Percentiles rank a stretch among this genome's conserved stretches.
phyloP scores from a whole-genome alignment of 1,139 yeast genomes.

The Geotrichum fermentans region DNA sequence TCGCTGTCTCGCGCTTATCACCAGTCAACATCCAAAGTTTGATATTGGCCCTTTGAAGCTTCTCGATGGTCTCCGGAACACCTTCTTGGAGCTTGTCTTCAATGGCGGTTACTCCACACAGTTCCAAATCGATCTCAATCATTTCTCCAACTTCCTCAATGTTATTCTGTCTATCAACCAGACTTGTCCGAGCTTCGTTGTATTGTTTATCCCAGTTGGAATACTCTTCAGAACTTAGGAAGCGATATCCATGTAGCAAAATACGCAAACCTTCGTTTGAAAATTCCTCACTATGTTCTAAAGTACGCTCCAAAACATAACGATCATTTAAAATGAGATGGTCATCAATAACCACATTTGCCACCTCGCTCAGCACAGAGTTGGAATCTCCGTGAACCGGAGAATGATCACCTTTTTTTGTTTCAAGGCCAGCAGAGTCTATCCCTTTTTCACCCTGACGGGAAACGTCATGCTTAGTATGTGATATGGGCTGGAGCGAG shows the following conservation, averaged over 20 bases:
- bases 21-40: slow-evolving; percentile 98
- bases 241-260: slow-evolving; percentile 70
- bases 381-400: not conserved
- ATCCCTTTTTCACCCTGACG: no score
- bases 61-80: slow-evolving; percentile 89
- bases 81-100: slow-evolving; percentile 96
- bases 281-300: slow-evolving; percentile 87
- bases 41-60: slow-evolving; percentile 85
- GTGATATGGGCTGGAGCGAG: no score
- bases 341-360: slow-evolving; percentile 48
- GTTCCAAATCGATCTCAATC: slow-evolving; percentile 60
- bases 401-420: slow-evolving; percentile 58
- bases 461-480: no score
- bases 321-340: slow-evolving; percentile 65
- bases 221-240: slow-evolving; percentile 59
- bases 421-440: slow-evolving; percentile 46
- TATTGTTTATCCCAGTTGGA: slow-evolving; percentile 62
- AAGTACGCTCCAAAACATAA: slow-evolving; percentile 71
- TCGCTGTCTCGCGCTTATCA: slow-evolving; percentile 94
- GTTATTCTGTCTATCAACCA: slow-evolving; percentile 58
- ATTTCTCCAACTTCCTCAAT: slow-evolving; percentile 68
- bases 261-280: slow-evolving; percentile 94
- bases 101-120: slow-evolving; percentile 91
- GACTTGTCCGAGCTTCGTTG: slow-evolving; percentile 69
- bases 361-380: slow-evolving; percentile 7